Evolutionary conservation across 2,329 filamentous ascomycete genomes (phyloP), one percentile per base, ranked within the genome.

Genomic region (Scedosporium boydii): DNA sequence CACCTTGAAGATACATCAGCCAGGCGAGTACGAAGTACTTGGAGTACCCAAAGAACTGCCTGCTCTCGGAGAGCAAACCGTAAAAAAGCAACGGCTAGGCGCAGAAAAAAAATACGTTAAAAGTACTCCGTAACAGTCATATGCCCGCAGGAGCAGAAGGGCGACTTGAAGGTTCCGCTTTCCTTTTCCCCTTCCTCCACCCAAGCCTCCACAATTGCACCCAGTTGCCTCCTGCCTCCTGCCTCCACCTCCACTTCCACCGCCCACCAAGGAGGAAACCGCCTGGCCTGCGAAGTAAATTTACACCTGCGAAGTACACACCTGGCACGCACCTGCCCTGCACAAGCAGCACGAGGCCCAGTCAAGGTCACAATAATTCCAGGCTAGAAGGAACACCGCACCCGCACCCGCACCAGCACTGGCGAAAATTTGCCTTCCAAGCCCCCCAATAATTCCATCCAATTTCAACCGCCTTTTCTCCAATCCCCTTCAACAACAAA

Each of bases 341-440:
- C 34, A 38, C 34, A 38, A 38, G 34, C 34, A 38, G 34, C 34
- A 38, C 34, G 34, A 38, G 34, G 34, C 34, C 34, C 34, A 38
- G 34, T 6, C 34, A 38, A 12, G 34, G 34, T 38, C 10, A 38
- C 34, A 38, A 38, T 38, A 38, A 38, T 38, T 38, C 34, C 34
- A 38, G 34, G 34, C 34, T 38, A 38, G 34, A 38, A 38, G 34
- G 34, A 38, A 9, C 34, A 38, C 34, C 29, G 10, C 34, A 38
- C 34, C 34, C 29, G 10, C 34, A 38, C 34, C 34, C 34, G 10
- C 34, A 38, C 51, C 51, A 27, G 51, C 51, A 55, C 51, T 14
- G 51, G 51, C 51, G 23, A 55, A 55, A 55, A 55, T 55, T 55
- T 55, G 51, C 51, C 51, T 55, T 23, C 51, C 18, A 55, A 55